Conservation (phyloP, 805 yeast species). For the Yamadazyma ubonensis region DNA sequence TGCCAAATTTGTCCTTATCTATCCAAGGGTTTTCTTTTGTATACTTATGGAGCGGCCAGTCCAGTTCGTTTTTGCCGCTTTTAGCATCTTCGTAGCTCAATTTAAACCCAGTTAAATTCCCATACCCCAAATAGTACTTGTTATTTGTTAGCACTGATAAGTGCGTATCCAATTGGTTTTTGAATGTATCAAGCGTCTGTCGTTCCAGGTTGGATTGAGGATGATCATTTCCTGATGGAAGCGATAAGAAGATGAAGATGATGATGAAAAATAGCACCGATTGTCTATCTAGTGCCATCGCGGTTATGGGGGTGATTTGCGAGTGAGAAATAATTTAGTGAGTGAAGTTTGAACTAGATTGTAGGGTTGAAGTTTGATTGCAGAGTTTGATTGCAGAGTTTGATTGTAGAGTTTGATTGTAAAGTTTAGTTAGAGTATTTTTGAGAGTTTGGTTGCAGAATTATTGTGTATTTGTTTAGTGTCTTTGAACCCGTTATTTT, state of each 20-base stretch:
- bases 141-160: conserved; percentile 25
- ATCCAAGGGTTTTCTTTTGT: conserved; percentile 41
- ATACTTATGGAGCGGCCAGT: conserved; percentile 57
- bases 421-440: too few species aligned
- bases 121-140: conserved; percentile 55
- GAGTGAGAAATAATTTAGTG: background rate
- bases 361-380: too few species aligned
- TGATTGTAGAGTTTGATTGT: too few species aligned
- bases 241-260: conserved; percentile 32
- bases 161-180: too few species aligned
- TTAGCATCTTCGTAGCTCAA: conserved; percentile 61
- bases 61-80: conserved; percentile 42
- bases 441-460: too few species aligned
- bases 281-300: conserved; percentile 31
- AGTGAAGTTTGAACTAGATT: too few species aligned
- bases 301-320: background rate
- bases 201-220: conserved; percentile 26
- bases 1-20: conserved; percentile 51
- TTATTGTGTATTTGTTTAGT: too few species aligned
- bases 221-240: conserved; percentile 31
- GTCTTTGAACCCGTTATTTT: too few species aligned
- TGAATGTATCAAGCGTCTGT: conserved; percentile 25
- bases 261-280: conserved; percentile 34
- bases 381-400: too few species aligned
- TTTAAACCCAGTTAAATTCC: conserved; percentile 71